These are phyloP conservation scores for Atalantia buxifolia DNA, from an alignment of 345 rosid species.

Conservation along the genomic window DNA sequence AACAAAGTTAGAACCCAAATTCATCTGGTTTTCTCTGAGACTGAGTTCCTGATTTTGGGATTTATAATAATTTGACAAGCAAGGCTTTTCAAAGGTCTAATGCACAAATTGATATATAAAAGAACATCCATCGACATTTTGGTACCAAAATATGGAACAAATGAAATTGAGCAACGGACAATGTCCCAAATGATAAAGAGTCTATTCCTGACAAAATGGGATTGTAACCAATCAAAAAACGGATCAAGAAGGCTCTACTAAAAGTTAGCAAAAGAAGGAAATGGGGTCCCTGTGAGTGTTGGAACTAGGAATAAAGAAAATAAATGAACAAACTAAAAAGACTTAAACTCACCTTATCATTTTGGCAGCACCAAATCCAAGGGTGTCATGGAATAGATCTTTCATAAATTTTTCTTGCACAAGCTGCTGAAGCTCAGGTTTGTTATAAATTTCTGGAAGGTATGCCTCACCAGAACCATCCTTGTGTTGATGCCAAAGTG, in stretches of 20 bases:
- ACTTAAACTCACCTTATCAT: constrained; percentile 68
- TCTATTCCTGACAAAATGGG: neutral
- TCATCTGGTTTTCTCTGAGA: neutral
- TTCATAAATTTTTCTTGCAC: constrained; percentile 57
- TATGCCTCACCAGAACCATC: constrained; percentile 89
- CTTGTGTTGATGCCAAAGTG: constrained; percentile 74
- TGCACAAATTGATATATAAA: neutral
- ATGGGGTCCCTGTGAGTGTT: too few species aligned
- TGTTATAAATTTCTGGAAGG: constrained; percentile 73
- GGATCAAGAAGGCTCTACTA: neutral
- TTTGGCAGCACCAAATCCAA: constrained; percentile 95
- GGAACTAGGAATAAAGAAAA: neutral
- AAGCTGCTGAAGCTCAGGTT: constrained; percentile 55
- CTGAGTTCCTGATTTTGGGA: neutral
- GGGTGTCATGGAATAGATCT: constrained; percentile 74
- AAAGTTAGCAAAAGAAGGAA: neutral
- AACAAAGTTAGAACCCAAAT: too few species aligned
- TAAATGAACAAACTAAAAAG: neutral
- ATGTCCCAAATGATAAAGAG: neutral
- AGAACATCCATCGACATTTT: neutral
- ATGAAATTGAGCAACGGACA: too few species aligned
- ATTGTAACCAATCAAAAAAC: constrained; percentile 3
- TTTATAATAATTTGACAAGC: neutral
- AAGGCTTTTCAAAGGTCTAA: neutral
- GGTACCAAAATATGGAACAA: too few species aligned